Conservation (phyloP, 2,329 filamentous ascomycete genomes). For the Metarhizium anisopliae region DNA sequence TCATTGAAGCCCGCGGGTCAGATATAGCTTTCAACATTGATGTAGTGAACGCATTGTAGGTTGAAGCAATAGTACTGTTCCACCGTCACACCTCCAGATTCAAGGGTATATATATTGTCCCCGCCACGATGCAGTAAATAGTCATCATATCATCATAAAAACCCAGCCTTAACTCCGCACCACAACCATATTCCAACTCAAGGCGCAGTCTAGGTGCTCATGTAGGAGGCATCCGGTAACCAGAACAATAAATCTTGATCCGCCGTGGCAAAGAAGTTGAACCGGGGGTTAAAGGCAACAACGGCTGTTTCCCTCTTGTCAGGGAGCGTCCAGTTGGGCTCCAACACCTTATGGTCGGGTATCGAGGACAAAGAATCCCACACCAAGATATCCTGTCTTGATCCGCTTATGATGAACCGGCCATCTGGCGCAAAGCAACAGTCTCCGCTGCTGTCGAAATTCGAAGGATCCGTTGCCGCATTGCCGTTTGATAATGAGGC, state of each 20-base stretch:
- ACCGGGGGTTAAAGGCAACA: constrained; percentile 81
- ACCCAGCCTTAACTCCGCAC: not conserved
- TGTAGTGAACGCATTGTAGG: not conserved
- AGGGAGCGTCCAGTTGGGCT: constrained; percentile 55
- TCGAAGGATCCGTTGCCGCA: constrained; percentile 24
- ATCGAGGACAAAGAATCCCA: constrained; percentile 68
- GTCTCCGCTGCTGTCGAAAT: constrained; percentile 59
- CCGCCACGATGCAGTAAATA: not conserved
- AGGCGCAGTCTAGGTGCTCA: not conserved
- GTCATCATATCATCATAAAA: constrained; percentile 1
- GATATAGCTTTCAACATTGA: not conserved
- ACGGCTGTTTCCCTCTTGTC: constrained; percentile 63
- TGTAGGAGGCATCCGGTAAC: constrained; percentile 55
- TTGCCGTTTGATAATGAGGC: constrained; percentile 14
- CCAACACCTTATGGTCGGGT: constrained; percentile 47
- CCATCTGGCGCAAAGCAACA: constrained; percentile 87
- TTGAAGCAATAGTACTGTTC: not conserved
- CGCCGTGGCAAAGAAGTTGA: constrained; percentile 84
- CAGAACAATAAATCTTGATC: constrained; percentile 78
- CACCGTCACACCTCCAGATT: not conserved
- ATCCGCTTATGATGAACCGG: constrained; percentile 78
- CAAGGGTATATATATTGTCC: not conserved
- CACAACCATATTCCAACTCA: not conserved
- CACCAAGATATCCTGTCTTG: constrained; percentile 62
- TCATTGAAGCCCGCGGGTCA: too few relatives aligned